Base-by-base conservation (phyloP, 306 rosid genomes). In the Trifolium pratense region DNA sequence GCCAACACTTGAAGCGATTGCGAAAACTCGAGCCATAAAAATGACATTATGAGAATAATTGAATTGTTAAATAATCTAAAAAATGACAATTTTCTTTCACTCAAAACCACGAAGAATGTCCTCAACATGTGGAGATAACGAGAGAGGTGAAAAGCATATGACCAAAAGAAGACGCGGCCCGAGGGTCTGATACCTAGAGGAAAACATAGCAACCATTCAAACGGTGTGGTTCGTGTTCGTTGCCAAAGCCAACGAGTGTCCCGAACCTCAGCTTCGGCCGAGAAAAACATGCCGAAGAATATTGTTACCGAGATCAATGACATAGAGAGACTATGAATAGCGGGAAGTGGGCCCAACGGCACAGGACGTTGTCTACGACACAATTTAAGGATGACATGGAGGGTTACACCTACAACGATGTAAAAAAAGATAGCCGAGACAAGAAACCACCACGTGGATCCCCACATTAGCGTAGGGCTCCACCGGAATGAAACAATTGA, bases 151-250 rank as follows among this genome's bases (percentile, higher is more conserved):
- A 87, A 91, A 15, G 39, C 66, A 75, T 91, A 86, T 12, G 97
- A 91, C 97, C 95, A 91, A 76, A 91, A 91, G 83, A 91, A 91
- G 43, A 91, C 97, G 3, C 88, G 91, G 2, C 97, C 97, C 0
- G 89, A 84, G 36, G 95, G 80, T 17, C 95, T 91, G 10, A 84
- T 89, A 9, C 97, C 97, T 0, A 87, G 86, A 0, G 95, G 97
- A 73, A 91, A 91, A 70, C 97, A 91, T 15, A 91, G 91, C 36
- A 91, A 72, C 97, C 95, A 91, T 36, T 91, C 92, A 9, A 91
- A 67, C 0, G 97, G 83, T 6, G 88, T 85, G 10, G 84, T 84
- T 74, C 81, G 76, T 2, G 73, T 82, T 2, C 91, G 91, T 26
- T 65, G 78, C 97, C 92, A 91, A n/a, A 91, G 69, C 97, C 97